Conservation (phyloP, 2,329 filamentous ascomycete genomes). For the Fusarium mundagurra region DNA sequence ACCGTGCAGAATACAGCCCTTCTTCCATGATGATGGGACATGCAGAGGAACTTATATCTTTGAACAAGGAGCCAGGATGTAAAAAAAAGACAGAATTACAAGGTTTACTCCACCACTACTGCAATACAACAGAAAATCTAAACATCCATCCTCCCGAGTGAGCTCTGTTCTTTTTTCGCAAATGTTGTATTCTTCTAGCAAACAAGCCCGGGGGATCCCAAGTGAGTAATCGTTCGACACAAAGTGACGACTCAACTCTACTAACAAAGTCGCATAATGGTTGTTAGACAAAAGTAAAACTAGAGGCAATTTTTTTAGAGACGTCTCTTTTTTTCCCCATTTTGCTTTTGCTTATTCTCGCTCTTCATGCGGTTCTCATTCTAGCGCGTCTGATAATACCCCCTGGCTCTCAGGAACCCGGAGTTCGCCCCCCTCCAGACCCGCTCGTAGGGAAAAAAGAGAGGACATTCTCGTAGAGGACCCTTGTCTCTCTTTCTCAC, state of each 20-base stretch:
- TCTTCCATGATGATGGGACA: conserved; percentile 5
- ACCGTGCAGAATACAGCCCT: conserved; percentile 1
- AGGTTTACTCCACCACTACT: conserved; percentile 8
- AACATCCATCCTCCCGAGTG: too few species aligned
- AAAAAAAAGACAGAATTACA: neutral
- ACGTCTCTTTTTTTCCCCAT: neutral
- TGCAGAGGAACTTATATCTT: conserved; percentile 30
- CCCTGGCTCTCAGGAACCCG: conserved; percentile 28
- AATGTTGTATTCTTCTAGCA: neutral
- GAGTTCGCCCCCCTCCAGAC: conserved; percentile 3
- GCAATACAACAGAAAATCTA: conserved; percentile 9
- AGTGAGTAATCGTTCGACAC: conserved; percentile 37
- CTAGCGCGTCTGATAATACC: conserved; percentile 17
- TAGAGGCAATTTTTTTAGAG: conserved; percentile 16
- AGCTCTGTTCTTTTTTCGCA: neutral
- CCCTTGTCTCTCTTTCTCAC: conserved; percentile 14
- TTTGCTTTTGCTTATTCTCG: neutral
- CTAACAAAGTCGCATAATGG: neutral
- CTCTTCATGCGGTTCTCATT: conserved; percentile 17
- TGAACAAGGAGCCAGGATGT: conserved; percentile 5
- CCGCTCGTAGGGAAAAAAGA: conserved; percentile 4
- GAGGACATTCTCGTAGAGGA: neutral
- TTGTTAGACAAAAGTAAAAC: neutral
- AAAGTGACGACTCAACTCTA: conserved; percentile 39
- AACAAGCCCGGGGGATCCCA: conserved; percentile 13